A percentile compares a stretch with the other conserved stretches of the same genome.
Conservation (phyloP, 352 stramenopile species). For the Phytophthora niederhauseri region DNA sequence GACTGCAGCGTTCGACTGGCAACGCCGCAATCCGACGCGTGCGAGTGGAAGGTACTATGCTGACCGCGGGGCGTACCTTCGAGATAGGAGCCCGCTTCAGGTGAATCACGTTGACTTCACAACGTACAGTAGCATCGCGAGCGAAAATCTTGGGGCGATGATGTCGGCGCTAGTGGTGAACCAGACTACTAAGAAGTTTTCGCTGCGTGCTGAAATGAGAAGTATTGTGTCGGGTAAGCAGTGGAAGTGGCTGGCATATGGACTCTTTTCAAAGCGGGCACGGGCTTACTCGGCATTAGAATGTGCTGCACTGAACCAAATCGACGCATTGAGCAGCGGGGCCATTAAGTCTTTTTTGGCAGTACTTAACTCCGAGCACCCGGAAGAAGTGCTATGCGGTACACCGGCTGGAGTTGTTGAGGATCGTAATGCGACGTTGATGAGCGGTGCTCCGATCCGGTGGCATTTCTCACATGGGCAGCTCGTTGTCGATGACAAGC, state of each 20-base stretch:
- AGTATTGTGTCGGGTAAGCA: neutral
- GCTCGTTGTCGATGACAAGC: neutral
- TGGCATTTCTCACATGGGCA: neutral
- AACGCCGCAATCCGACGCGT: slow-evolving; percentile 1
- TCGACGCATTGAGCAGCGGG: too few relatives aligned
- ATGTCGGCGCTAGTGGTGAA: slow-evolving; percentile 14
- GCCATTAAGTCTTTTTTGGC: neutral
- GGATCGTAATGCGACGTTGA: neutral
- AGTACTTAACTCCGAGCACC: neutral
- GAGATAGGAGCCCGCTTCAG: slow-evolving; percentile 11
- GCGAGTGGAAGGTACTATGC: slow-evolving; percentile 2
- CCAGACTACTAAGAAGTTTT: neutral
- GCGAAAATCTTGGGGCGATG: slow-evolving; percentile 4
- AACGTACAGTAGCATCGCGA: neutral
- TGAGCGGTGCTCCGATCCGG: neutral
- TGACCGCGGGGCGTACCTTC: neutral
- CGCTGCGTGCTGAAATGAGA: neutral
- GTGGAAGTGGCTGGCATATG: neutral
- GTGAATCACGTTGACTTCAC: slow-evolving; percentile 6
- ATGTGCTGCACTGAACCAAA: too few relatives aligned
- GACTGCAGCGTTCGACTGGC: slow-evolving; percentile 3
- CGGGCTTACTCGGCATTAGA: neutral
- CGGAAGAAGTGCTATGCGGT: neutral
- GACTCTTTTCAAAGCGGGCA: neutral
- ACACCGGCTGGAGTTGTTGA: neutral